Base-by-base conservation (phyloP, 495 filamentous ascomycete species). In the Pseudevernia furfuracea region DNA sequence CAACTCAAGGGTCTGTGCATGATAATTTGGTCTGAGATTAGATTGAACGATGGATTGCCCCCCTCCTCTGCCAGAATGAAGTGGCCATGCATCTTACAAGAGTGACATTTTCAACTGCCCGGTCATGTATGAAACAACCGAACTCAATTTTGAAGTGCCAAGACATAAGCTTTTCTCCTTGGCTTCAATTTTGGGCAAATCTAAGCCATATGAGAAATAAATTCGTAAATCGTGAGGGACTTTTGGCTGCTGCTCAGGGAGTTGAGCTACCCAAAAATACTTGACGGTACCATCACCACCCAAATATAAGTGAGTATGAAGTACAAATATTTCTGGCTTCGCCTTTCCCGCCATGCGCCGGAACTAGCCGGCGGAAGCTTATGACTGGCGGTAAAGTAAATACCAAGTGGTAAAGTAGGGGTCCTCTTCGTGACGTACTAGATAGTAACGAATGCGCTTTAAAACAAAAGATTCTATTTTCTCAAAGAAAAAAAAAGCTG, bases 301-400 rank as follows among this genome's bases (percentile, higher is more conserved):
- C n/a, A n/a, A n/a, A n/a, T n/a, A n/a, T n/a, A n/a, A n/a, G n/a
- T n/a, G n/a, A n/a, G n/a, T n/a, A n/a, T n/a, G n/a, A n/a, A n/a
- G n/a, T n/a, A n/a, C n/a, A n/a, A n/a, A n/a, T n/a, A n/a, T n/a
- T n/a, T n/a, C n/a, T n/a, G n/a, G n/a, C n/a, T n/a, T n/a, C n/a
- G n/a, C n/a, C 46, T 12, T 48, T 10, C 46, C 46, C n/a, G 49
- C n/a, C n/a, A n/a, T n/a, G n/a, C n/a, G n/a, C n/a, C n/a, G 12
- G 28, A 32, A 10, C 46, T 53, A 53, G 28, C 46, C 46, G 23
- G 46, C 60, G 60, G 60, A 56, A 62, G 60, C 60, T 56, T 43
- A 23, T 21, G 10, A 62, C 5, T 0, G 37, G 60, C 38, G 32
- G 23, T 62, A 62, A 46, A 62, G 44, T n/a, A n/a, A n/a, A n/a